phyloP scores from a whole-genome alignment of 169 alveolate genomes.

The Plasmodium gaboni region DNA sequence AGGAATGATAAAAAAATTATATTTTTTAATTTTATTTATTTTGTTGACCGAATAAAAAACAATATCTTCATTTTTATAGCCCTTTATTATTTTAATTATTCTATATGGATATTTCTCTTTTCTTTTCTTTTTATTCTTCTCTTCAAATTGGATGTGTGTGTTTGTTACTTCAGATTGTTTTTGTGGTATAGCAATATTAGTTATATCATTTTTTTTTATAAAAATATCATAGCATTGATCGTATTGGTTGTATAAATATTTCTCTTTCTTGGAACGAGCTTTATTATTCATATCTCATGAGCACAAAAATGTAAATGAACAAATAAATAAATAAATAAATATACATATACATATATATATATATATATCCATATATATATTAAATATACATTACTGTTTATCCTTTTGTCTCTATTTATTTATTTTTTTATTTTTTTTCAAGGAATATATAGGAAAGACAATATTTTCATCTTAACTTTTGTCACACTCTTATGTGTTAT shows the following conservation, averaged over 20 bases:
- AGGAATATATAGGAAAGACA: too few relatives aligned
- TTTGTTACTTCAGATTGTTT: not conserved
- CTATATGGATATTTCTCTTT: conserved; percentile 5
- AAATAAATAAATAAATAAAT: not conserved
- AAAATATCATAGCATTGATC: conserved; percentile 19
- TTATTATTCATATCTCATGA: not conserved
- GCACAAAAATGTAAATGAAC: not conserved
- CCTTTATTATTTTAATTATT: not conserved
- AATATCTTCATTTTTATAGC: not conserved
- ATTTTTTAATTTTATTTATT: too few relatives aligned
- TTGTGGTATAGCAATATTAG: conserved; percentile 12
- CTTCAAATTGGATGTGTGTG: conserved; percentile 2
- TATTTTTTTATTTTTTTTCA: too few relatives aligned
- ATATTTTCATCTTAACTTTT: too few relatives aligned
- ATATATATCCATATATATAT: not conserved
- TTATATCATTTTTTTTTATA: conserved; percentile 25
- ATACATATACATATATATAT: not conserved
- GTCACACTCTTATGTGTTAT: too few relatives aligned
- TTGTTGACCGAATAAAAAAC: not conserved
- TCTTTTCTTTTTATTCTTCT: not conserved
- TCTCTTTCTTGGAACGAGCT: not conserved
- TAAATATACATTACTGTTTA: too few relatives aligned
- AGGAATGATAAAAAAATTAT: too few relatives aligned
- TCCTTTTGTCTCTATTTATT: too few relatives aligned
- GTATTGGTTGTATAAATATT: conserved; percentile 1